phyloP scores from a whole-genome alignment of 768 basidiomycete species.

The Lactifluus piperatus region DNA sequence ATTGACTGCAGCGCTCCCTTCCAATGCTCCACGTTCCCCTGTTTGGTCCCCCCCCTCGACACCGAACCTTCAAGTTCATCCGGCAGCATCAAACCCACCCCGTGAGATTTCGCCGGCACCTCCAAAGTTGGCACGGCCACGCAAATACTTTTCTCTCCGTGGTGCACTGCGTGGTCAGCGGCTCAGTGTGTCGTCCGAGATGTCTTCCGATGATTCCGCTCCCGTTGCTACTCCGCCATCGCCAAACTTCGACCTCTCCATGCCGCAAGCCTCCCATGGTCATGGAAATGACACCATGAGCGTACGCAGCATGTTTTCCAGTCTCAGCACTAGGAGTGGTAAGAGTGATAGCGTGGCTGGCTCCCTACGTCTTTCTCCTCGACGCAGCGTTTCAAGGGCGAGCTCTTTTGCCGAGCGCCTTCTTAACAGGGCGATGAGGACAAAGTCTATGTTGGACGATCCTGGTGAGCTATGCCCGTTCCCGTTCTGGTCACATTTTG shows the following conservation, averaged over 20 bases:
- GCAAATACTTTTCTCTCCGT: slow-evolving; percentile 30
- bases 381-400: slow-evolving; percentile 18
- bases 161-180: slow-evolving; percentile 39
- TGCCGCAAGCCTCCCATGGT: slow-evolving; percentile 13
- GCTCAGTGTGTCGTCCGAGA: slow-evolving; percentile 50
- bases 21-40: background rate
- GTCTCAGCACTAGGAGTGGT: slow-evolving; percentile 16
- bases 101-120: slow-evolving; percentile 33
- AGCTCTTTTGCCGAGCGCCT: slow-evolving; percentile 19
- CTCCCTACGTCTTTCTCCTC: slow-evolving; percentile 18
- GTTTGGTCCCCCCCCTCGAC: slow-evolving; percentile 8
- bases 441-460: slow-evolving; percentile 19
- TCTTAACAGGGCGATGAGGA: slow-evolving; percentile 16
- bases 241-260: slow-evolving; percentile 23
- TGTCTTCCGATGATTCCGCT: slow-evolving; percentile 62
- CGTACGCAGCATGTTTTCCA: slow-evolving; percentile 18
- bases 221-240: slow-evolving; percentile 53
- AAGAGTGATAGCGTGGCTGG: slow-evolving; percentile 7
- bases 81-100: slow-evolving; percentile 26
- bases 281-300: slow-evolving; percentile 23
- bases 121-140: slow-evolving; percentile 33
- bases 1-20: background rate
- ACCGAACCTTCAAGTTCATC: slow-evolving; percentile 17
- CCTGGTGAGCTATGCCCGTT: slow-evolving; percentile 1
- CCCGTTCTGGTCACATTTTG: background rate